Evolutionary conservation across 2,329 filamentous ascomycete genomes (phyloP).

Genomic region (Penicillium aurantiogriseum): DNA sequence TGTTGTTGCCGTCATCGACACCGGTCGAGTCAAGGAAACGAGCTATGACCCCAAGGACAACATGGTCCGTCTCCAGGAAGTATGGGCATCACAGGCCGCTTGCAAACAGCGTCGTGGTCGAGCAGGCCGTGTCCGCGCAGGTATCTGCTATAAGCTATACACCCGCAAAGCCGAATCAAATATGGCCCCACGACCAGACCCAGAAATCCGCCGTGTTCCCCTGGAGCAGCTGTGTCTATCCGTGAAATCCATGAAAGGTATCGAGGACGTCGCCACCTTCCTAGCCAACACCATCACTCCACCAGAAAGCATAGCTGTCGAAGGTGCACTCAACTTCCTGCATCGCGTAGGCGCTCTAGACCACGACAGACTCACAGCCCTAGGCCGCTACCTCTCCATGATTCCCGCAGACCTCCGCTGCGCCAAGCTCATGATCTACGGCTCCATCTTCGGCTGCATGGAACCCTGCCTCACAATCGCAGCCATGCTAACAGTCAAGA

Average conservation of each 20-base stretch:
- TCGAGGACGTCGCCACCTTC: slow-evolving; percentile 76
- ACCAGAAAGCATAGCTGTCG: slow-evolving; percentile 78
- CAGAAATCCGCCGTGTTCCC: slow-evolving; percentile 89
- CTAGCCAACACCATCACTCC: slow-evolving; percentile 84
- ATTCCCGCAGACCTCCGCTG: slow-evolving; percentile 91
- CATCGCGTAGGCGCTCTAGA: slow-evolving; percentile 85
- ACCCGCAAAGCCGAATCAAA: slow-evolving; percentile 77
- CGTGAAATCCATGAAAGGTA: slow-evolving; percentile 85
- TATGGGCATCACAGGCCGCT: slow-evolving; percentile 89
- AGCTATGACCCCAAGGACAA: slow-evolving; percentile 89
- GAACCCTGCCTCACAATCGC: slow-evolving; percentile 86
- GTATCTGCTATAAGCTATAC: slow-evolving; percentile 93
- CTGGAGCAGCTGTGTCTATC: slow-evolving; percentile 92
- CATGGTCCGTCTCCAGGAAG: slow-evolving; percentile 91
- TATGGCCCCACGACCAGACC: slow-evolving; percentile 86
- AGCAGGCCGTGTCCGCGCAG: slow-evolving; percentile 87
- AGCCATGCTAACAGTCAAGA: slow-evolving; percentile 83
- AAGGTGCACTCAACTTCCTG: slow-evolving; percentile 76
- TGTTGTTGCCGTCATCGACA: slow-evolving; percentile 93
- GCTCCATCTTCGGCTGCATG: slow-evolving; percentile 87
- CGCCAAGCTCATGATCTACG: slow-evolving; percentile 93
- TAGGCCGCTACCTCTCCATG: slow-evolving; percentile 90
- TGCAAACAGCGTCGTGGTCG: slow-evolving; percentile 92
- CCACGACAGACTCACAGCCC: slow-evolving; percentile 79
- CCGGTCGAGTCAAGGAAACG: slow-evolving; percentile 92